Evolutionary conservation across 177 flowering plant species (phyloP).

Genomic region (Tripterygium wilfordii): DNA sequence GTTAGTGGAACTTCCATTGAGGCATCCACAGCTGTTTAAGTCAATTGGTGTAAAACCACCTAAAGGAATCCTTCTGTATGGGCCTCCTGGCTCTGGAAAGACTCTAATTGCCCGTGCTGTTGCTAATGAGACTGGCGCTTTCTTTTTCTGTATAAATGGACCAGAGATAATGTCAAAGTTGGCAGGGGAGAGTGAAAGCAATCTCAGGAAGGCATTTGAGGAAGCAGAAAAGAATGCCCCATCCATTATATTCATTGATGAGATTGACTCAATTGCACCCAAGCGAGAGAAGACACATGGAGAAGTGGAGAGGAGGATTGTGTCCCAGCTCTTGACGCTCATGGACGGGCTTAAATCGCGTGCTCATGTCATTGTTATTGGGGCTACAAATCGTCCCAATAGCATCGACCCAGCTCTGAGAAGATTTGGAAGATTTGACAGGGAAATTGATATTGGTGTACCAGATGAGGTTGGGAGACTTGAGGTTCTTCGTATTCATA

Average conservation of each 20-base stretch:
- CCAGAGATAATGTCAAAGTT: constrained; percentile 80
- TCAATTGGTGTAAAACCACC: constrained; percentile 81
- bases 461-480: constrained; percentile 92
- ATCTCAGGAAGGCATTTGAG: constrained; percentile 73
- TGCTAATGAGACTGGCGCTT: constrained; percentile 81
- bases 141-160: constrained; percentile 74
- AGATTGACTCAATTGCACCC: constrained; percentile 74
- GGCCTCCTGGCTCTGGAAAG: constrained; percentile 81
- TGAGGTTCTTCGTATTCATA: constrained; percentile 87
- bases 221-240: constrained; percentile 84
- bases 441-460: constrained; percentile 90
- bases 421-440: constrained; percentile 86
- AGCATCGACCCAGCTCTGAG: constrained; percentile 89
- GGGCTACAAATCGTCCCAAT: constrained; percentile 83
- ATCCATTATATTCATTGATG: constrained; percentile 69
- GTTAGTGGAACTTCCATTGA: constrained; percentile 69
- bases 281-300: constrained; percentile 77
- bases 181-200: constrained; percentile 85
- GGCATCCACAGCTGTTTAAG: constrained; percentile 73
- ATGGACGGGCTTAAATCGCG: constrained; percentile 78
- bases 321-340: constrained; percentile 69
- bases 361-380: constrained; percentile 72
- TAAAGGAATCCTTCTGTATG: constrained; percentile 68
- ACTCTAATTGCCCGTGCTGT: constrained; percentile 74
- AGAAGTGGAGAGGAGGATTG: constrained; percentile 75